Evolutionary conservation across 2,329 filamentous ascomycete genomes (phyloP), one percentile per base, ranked within the genome.

Genomic region (Trichoderma sp.): DNA sequence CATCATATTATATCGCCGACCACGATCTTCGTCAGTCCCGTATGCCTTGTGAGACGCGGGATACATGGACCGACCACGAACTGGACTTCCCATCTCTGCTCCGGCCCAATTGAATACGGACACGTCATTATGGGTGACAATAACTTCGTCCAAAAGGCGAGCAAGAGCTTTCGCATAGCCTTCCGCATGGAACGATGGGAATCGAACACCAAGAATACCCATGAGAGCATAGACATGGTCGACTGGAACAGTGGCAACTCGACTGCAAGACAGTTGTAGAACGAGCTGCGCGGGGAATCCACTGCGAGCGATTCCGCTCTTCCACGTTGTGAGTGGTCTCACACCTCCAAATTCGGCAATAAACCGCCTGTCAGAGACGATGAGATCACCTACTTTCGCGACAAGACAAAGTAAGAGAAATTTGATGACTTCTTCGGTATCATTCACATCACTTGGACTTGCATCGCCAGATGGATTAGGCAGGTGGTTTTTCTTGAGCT

Each of bases 71-170:
- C 75, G 68, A 6, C 75, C 75, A 11, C 69, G 75, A 9, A 76
- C 41, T 16, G 60, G 59, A 21, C 75, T 74, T 45, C 60, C 75
- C 75, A 68, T 76, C 8, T 76, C 69, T 14, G 59, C 18, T 7
- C 69, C 75, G 2, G 31, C 69, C 75, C 75, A 76, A 21, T 76
- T 76, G 7, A 76, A 74, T 3, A 76, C 64, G 4, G 73, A 75
- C 3, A 75, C 65, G 35, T 71, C 65, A 12, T 75, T 75, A 27
- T 75, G 65, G 35, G 50, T 62, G 18, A 64, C 56, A 8, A 71
- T 29, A 16, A 64, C 62, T 38, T 76, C 41, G 45, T 76, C 75
- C 21, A 76, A 24, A 21, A 76, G 75, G 16, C 69, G 62, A 6
- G 60, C 53, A 7, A 76, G 69, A 6, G 75, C 75, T 38, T 53